Evolutionary conservation across 2,329 filamentous ascomycete species (phyloP), one percentile per base, ranked within the genome.

Genomic region (Ascochyta lentis): DNA sequence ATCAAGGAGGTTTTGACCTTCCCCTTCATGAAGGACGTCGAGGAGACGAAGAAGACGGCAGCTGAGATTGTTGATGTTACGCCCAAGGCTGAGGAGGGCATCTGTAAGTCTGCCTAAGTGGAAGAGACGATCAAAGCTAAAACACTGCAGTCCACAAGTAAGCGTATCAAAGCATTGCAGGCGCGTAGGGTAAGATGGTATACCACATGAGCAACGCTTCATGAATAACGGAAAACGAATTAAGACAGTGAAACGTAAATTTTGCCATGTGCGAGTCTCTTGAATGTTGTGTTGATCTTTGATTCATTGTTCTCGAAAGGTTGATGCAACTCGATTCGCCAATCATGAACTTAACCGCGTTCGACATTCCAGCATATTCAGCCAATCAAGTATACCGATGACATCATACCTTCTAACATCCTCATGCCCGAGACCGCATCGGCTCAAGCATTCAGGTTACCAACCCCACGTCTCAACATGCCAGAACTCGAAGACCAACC

Each of bases 1-100:
- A 99, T 99, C 77, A 93, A 95, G 79, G 95, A 99, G 79, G 94
- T 98, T 3, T 80, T 98, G 60, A 88, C 94, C 8, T 99, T 99
- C 86, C 95, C 95, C 10, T 94, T 97, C 80, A 96, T 99, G 91
- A 96, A 96, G 86, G 90, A 94, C 46, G 55, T 75, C 4, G 66
- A 68, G 15, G 68, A 73, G 51, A 59, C 68, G 10, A 72, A 72
- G 65, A 64, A 63, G 51, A 90, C 94, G 70, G 86, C 86, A 12
- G 87, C 86, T 2, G 87, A 90, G 77, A 82, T 87, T 51, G 84
- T 81, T 27, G 85, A 81, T 33, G 78, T 89, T 57, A 76, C 84
- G 73, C 83, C 87, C 35, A 70, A 80, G 63, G 79, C 83, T 27
- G 86, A 83, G 59, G 86, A 89, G 74, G 87, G 84, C 56, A 85